These are phyloP conservation scores for Epichloe sibirici DNA, from an alignment of 2,329 filamentous ascomycete genomes.

Conservation along the genomic window DNA sequence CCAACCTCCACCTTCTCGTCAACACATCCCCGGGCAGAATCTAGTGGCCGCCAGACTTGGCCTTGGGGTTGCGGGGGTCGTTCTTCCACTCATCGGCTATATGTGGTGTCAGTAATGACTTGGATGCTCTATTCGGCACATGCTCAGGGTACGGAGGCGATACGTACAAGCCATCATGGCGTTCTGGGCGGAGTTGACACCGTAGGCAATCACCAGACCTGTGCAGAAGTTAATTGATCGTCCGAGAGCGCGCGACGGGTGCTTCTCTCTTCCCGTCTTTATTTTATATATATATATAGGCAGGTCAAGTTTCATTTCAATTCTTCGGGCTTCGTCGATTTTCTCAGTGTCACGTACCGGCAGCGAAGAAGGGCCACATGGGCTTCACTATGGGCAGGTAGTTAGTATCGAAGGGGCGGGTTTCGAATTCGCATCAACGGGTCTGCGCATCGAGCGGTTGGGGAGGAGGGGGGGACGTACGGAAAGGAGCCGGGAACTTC, in stretches of 20 bases:
- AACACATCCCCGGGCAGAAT: slow-evolving; percentile 9
- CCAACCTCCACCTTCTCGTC: slow-evolving; percentile 7
- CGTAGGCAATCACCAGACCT: slow-evolving; percentile 83
- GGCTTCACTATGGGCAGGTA: slow-evolving; percentile 56
- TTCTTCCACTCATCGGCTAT: slow-evolving; percentile 92
- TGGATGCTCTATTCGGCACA: neutral
- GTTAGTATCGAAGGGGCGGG: slow-evolving; percentile 12
- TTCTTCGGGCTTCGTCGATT: neutral
- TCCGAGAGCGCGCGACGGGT: neutral
- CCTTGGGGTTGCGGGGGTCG: slow-evolving; percentile 77
- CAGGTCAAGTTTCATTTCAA: neutral
- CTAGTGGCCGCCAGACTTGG: slow-evolving; percentile 37
- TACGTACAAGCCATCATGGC: slow-evolving; percentile 62
- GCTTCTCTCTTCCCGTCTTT: too few species aligned
- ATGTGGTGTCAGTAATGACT: slow-evolving; percentile 13
- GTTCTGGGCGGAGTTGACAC: slow-evolving; percentile 74
- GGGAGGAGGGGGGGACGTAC: slow-evolving; percentile 47
- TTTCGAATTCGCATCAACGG: slow-evolving; percentile 9
- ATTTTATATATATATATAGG: neutral
- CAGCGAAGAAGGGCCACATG: slow-evolving; percentile 85
- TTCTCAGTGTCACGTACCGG: slow-evolving; percentile 53
- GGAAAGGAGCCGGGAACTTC: slow-evolving; percentile 69
- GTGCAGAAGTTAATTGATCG: slow-evolving; percentile 3
- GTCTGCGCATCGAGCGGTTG: slow-evolving; percentile 5
- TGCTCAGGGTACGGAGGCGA: neutral